Evolutionary conservation across 192 early-diverging fungal species (phyloP).

Genomic region (Entomortierella lignicola): DNA sequence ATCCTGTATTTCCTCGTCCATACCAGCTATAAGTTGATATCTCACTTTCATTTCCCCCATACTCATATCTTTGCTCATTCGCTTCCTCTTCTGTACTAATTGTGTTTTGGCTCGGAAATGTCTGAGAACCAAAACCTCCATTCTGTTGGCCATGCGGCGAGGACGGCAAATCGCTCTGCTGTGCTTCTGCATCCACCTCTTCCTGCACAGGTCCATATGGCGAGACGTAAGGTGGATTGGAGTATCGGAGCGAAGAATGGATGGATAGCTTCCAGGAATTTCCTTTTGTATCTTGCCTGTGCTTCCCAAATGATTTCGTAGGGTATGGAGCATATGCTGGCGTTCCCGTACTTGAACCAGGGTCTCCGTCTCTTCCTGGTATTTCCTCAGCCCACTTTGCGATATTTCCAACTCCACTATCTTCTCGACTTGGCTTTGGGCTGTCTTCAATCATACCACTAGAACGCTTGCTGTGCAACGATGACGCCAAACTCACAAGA

Average conservation of each 20-base stretch:
- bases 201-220: slow-evolving; percentile 8
- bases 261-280: slow-evolving; percentile 30
- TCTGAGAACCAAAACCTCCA: neutral
- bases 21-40: slow-evolving; percentile 42
- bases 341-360: neutral
- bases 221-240: slow-evolving; percentile 5
- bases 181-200: slow-evolving; percentile 1
- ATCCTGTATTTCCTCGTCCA: slow-evolving; percentile 38
- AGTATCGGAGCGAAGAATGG: slow-evolving; percentile 15
- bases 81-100: slow-evolving; percentile 2
- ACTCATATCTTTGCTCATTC: neutral
- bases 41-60: slow-evolving; percentile 11
- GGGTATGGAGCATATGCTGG: neutral
- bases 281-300: slow-evolving; percentile 12
- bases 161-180: neutral
- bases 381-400: neutral
- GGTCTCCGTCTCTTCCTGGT: neutral
- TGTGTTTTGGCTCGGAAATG: slow-evolving; percentile 1
- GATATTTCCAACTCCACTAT: neutral
- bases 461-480: slow-evolving; percentile 18
- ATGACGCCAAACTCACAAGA: slow-evolving; percentile 19
- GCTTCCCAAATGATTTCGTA: slow-evolving; percentile 8
- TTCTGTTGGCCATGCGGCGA: neutral
- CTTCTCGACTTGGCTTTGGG: neutral
- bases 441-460: neutral